phyloP scores from a whole-genome alignment of 306 rosid species.

The Vachellia pachyceras region DNA sequence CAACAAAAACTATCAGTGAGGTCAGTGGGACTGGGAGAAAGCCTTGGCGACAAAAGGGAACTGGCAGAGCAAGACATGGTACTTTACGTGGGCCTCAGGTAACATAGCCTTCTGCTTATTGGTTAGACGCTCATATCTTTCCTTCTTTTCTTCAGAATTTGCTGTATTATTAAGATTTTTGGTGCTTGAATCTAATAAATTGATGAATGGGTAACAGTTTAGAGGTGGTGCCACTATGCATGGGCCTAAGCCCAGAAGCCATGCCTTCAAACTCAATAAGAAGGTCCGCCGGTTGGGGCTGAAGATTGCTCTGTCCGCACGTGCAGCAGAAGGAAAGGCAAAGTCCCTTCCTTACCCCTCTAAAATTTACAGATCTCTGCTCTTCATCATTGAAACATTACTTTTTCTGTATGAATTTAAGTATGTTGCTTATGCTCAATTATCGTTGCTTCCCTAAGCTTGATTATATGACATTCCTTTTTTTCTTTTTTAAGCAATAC shows the following conservation, averaged over 20 bases:
- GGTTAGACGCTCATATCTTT: conserved; percentile 12
- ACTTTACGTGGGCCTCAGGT: conserved; percentile 90
- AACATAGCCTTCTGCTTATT: conserved; percentile 34
- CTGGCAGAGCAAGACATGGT: conserved; percentile 90
- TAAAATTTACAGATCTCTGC: background rate
- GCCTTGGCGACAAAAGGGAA: conserved; percentile 81
- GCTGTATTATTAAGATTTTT: background rate
- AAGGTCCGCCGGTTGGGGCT: conserved; percentile 89
- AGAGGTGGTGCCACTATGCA: conserved; percentile 89
- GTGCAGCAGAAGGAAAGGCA: conserved; percentile 99
- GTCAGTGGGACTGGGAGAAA: conserved; percentile 95
- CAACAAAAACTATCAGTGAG: conserved; percentile 74
- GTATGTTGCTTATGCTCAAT: conserved; percentile 4
- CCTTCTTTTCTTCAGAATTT: background rate
- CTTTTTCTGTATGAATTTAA: background rate
- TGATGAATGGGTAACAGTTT: conserved; percentile 59
- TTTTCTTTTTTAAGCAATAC: background rate
- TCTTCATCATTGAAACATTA: conserved; percentile 10
- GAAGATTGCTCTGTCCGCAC: conserved; percentile 87
- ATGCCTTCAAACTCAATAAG: conserved; percentile 90
- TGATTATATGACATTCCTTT: background rate
- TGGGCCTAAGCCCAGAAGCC: conserved; percentile 97
- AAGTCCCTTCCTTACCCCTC: conserved; percentile 35
- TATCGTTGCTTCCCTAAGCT: background rate
- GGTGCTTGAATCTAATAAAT: conserved; percentile 27